phyloP scores from a whole-genome alignment of 2,329 filamentous ascomycete genomes.

The Cladosporium sp. region DNA sequence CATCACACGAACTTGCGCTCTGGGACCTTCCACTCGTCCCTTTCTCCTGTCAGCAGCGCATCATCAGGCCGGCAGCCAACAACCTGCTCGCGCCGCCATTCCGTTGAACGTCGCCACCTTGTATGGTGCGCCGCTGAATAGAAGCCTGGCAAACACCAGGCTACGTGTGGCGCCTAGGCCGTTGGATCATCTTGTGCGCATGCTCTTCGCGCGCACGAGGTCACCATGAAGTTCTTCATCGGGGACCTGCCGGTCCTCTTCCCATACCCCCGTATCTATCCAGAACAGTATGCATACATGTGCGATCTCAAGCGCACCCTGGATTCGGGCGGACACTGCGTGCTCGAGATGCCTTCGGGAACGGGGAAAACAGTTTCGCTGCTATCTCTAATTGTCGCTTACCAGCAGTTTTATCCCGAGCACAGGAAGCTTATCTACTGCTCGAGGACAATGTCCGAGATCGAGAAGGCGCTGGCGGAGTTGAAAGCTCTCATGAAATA shows the following conservation, averaged over 20 bases:
- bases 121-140: background rate
- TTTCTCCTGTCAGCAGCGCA: too few species aligned
- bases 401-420: conserved; percentile 89
- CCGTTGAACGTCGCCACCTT: background rate
- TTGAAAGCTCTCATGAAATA: conserved; percentile 94
- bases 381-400: conserved; percentile 90
- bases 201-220: background rate
- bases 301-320: conserved; percentile 83
- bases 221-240: conserved; percentile 73
- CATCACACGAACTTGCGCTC: background rate
- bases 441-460: conserved; percentile 99
- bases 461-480: conserved; percentile 93
- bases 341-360: conserved; percentile 97
- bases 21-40: too few species aligned
- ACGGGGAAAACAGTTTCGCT: conserved; percentile 97
- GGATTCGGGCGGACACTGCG: conserved; percentile 90
- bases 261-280: conserved; percentile 71
- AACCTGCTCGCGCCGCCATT: background rate
- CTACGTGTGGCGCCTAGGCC: background rate
- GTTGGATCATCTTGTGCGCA: background rate
- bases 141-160: background rate
- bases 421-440: conserved; percentile 97
- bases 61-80: background rate
- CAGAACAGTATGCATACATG: conserved; percentile 77
- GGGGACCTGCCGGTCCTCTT: conserved; percentile 70